A percentile compares a stretch with the other conserved stretches of the same genome.
Evolutionary conservation across 2,329 filamentous ascomycete genomes (phyloP).

Genomic region (Bipolaris cookei): DNA sequence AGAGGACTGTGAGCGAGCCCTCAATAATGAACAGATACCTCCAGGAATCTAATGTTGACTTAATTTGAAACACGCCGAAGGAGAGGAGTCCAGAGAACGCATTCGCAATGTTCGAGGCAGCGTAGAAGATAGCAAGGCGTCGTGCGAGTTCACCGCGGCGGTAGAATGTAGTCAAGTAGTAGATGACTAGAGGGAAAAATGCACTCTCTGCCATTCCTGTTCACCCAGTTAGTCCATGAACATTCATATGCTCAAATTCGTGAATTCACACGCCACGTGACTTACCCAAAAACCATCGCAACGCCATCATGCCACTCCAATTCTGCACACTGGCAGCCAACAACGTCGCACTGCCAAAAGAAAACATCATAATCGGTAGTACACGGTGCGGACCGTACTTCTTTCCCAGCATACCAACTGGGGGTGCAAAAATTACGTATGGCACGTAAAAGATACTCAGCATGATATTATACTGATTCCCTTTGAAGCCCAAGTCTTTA

Average conservation of each 20-base stretch:
- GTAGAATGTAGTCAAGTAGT: constrained; percentile 69
- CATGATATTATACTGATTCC: constrained; percentile 71
- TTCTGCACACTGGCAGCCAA: constrained; percentile 63
- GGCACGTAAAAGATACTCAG: constrained; percentile 75
- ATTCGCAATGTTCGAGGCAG: constrained; percentile 74
- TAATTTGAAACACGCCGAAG: constrained; percentile 65
- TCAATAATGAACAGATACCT: constrained; percentile 70
- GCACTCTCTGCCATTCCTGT: constrained; percentile 66
- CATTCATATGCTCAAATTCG: not conserved
- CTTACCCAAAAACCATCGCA: constrained; percentile 71
- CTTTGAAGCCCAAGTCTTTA: constrained; percentile 64
- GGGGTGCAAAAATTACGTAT: constrained; percentile 72
- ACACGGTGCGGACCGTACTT: constrained; percentile 69
- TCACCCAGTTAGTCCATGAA: constrained; percentile 11
- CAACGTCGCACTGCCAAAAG: constrained; percentile 70
- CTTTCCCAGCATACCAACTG: constrained; percentile 71
- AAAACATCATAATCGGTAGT: constrained; percentile 71
- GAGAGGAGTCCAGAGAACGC: constrained; percentile 67
- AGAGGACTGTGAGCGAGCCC: constrained; percentile 64
- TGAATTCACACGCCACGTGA: not conserved
- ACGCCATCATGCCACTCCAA: constrained; percentile 69
- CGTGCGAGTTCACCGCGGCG: constrained; percentile 73
- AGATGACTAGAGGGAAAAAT: constrained; percentile 73
- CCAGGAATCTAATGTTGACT: constrained; percentile 64
- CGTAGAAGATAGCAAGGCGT: constrained; percentile 76